Evolutionary conservation across 441 rosid species (phyloP).

Genomic region (Gossypium davidsonii): DNA sequence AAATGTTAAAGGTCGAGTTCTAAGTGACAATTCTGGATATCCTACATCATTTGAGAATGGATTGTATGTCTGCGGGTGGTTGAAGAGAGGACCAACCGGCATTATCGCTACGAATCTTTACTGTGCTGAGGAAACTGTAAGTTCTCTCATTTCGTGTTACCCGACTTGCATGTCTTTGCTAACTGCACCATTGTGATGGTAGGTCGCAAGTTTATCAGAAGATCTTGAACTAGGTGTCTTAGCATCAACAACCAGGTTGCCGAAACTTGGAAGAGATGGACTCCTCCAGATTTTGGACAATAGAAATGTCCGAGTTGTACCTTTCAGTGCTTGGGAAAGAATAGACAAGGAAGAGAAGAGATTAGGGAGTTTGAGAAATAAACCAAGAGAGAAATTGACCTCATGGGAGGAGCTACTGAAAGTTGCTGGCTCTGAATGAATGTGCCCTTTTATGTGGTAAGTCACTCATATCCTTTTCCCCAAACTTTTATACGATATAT

Average conservation of each 20-base stretch:
- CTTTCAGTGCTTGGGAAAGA: slow-evolving; percentile 61
- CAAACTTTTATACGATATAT: not conserved
- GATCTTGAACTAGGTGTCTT: slow-evolving; percentile 39
- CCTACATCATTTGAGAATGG: slow-evolving; percentile 42
- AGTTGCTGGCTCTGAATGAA: slow-evolving; percentile 23
- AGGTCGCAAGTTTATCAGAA: slow-evolving; percentile 72
- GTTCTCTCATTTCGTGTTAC: slow-evolving; percentile 11
- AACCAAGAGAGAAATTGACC: slow-evolving; percentile 65
- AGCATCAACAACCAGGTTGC: slow-evolving; percentile 19
- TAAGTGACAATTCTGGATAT: slow-evolving; percentile 38
- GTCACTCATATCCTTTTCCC: not conserved
- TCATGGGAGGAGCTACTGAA: slow-evolving; percentile 53
- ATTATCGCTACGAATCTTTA: slow-evolving; percentile 80
- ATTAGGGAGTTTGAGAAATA: slow-evolving; percentile 49
- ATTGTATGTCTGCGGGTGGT: slow-evolving; percentile 91
- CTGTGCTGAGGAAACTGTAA: slow-evolving; percentile 87
- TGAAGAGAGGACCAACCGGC: slow-evolving; percentile 92
- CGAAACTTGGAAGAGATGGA: slow-evolving; percentile 62
- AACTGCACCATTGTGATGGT: slow-evolving; percentile 13
- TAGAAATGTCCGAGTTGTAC: slow-evolving; percentile 37
- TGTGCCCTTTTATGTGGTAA: not conserved
- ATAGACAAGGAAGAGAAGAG: slow-evolving; percentile 63
- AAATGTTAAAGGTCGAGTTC: slow-evolving; percentile 58
- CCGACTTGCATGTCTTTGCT: not conserved
- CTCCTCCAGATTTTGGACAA: slow-evolving; percentile 48